phyloP scores from a whole-genome alignment of 495 filamentous ascomycete species.

The Ramalina peruviana region DNA sequence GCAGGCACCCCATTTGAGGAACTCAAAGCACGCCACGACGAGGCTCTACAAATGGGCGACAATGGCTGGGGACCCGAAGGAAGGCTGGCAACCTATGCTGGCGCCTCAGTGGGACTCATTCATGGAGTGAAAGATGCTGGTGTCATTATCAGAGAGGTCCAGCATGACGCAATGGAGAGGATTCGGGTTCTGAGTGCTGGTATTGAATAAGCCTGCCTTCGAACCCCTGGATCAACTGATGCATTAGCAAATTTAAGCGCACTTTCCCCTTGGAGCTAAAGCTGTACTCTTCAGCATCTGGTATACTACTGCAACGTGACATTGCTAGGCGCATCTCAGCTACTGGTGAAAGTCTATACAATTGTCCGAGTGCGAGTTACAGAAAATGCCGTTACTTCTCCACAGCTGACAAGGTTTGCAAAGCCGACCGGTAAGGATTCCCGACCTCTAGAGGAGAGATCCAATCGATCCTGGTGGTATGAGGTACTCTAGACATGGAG shows the following conservation, averaged over 20 bases:
- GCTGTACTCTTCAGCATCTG: background rate
- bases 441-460: too few species aligned
- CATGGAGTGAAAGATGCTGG: constrained; percentile 28
- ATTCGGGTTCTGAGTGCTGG: background rate
- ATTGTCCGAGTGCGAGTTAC: too few species aligned
- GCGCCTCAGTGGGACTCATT: constrained; percentile 37
- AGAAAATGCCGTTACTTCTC: too few species aligned
- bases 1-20: constrained; percentile 41
- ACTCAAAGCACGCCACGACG: constrained; percentile 44
- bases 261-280: too few species aligned
- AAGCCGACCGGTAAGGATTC: too few species aligned
- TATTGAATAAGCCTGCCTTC: background rate
- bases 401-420: too few species aligned
- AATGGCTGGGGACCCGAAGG: constrained; percentile 47
- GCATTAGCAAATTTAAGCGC: too few species aligned
- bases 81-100: constrained; percentile 60
- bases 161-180: constrained; percentile 9
- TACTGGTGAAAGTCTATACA: too few species aligned
- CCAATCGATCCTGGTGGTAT: too few species aligned
- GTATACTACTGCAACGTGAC: background rate
- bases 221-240: too few species aligned
- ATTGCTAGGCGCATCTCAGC: background rate
- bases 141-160: constrained; percentile 30
- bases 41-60: constrained; percentile 39
- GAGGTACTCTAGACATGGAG: too few species aligned